These are phyloP conservation scores for Xerocomus cyaneibrunnescens DNA, from an alignment of 1,284 basidiomycete genomes.

Conservation along the genomic window DNA sequence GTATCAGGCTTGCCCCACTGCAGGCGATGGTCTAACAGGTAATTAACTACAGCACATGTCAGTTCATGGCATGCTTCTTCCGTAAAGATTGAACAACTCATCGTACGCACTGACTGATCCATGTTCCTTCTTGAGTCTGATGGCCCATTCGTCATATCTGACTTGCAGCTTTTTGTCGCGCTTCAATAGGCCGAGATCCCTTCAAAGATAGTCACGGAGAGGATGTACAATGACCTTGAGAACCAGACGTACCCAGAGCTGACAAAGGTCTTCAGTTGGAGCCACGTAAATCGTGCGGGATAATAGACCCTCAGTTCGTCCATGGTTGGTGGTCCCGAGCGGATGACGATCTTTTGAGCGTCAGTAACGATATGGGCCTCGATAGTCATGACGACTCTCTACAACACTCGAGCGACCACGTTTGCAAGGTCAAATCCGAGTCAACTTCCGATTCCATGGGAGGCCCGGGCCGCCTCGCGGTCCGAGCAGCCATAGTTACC, in stretches of 20 bases:
- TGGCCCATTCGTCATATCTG: conserved; percentile 61
- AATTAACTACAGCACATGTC: conserved; percentile 50
- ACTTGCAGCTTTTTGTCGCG: conserved; percentile 66
- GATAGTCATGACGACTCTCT: conserved; percentile 28
- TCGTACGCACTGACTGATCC: conserved; percentile 60
- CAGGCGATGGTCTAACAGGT: conserved; percentile 61
- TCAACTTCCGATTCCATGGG: too few relatives aligned
- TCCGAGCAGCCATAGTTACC: background rate
- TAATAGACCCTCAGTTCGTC: conserved; percentile 68
- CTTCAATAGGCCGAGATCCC: conserved; percentile 75
- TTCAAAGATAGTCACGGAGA: conserved; percentile 29
- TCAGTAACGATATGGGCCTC: conserved; percentile 11
- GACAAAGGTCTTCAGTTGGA: conserved; percentile 70
- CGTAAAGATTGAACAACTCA: background rate
- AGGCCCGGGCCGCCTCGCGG: conserved; percentile 1
- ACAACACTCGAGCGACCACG: background rate
- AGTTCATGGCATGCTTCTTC: background rate
- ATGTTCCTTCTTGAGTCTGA: conserved; percentile 54
- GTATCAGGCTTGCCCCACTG: conserved; percentile 72
- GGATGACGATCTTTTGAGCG: conserved; percentile 1
- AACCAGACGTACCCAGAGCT: conserved; percentile 60
- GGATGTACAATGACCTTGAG: background rate
- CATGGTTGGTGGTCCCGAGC: conserved; percentile 57
- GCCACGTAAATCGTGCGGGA: conserved; percentile 73
- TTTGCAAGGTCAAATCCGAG: too few relatives aligned